Evolutionary conservation across 257 asterid species (phyloP), one percentile per base, ranked within the genome.

Genomic region (Salvia splendens): DNA sequence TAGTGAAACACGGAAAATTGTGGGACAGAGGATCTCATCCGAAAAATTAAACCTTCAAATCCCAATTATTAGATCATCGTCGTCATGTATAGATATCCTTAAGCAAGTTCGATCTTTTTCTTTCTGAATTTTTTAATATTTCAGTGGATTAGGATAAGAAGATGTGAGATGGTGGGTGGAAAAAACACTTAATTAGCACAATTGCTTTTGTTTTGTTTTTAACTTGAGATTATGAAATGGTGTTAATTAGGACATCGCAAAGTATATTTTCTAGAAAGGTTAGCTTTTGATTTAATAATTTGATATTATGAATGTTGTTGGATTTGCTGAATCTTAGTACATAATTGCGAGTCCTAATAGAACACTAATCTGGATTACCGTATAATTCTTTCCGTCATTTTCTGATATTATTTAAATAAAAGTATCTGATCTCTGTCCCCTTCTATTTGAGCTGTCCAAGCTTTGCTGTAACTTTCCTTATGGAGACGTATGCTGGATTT

Each of bases 91-190:
- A 33, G 43, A 28, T 35, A 62, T 14, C 61, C 52, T 11, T 38
- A 38, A 30, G 42, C 45, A 35, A 24, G 30, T 24, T 24, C 2
- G 30, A 24, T 24, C 30, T 24, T 24, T 65, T 69, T 17, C 0
- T 17, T 17, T 59, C 7, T 17, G 5, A 5, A 35, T 40, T 61
- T 15, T 14, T 50, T 38, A 59, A 54, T 46, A 16, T 51, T 59
- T 46, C 38, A 53, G 75, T 7, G 69, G 84, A 77, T 82, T 78
- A 60, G 83, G 87, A 86, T 82, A 75, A 84, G 80, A 76, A 53
- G 38, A 69, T 63, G 58, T 46, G 47, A 64, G 64, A 64, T 61
- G 56, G 50, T 43, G 59, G 66, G 72, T 58, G 79, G 63, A 47
- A 35, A 32, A 56, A 61, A 56, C 52, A 55, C 48, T 33, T 46